Conservation (phyloP, 2,329 filamentous ascomycete genomes). For the Diaporthe citriasiana region DNA sequence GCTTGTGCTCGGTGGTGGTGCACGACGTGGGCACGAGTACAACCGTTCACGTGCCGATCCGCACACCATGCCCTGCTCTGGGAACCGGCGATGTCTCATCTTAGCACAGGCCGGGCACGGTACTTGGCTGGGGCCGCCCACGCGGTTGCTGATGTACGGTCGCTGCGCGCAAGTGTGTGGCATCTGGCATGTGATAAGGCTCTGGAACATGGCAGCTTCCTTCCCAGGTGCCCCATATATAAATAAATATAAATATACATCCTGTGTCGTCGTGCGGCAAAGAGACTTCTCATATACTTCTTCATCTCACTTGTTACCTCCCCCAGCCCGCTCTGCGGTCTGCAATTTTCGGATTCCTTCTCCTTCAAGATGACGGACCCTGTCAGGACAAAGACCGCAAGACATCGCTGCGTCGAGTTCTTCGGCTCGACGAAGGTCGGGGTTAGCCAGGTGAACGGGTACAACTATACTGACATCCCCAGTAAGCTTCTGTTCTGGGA, state of each 20-base stretch:
- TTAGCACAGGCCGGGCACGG: background rate
- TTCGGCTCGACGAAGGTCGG: slow-evolving; percentile 72
- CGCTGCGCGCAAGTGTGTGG: background rate
- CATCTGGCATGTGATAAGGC: slow-evolving; percentile 21
- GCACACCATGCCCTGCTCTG: no score
- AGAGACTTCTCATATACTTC: background rate
- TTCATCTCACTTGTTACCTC: background rate
- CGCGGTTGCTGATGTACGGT: background rate
- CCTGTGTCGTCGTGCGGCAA: background rate
- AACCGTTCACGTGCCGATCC: slow-evolving; percentile 24
- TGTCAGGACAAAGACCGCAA: background rate
- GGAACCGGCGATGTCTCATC: slow-evolving; percentile 9
- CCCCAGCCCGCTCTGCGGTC: no score
- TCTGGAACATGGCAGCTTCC: background rate
- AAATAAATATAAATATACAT: background rate
- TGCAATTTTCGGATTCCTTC: background rate
- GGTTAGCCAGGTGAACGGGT: slow-evolving; percentile 68
- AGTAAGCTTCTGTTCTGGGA: slow-evolving; percentile 66
- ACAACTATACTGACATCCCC: slow-evolving; percentile 71
- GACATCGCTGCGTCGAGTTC: slow-evolving; percentile 54
- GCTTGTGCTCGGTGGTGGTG: background rate
- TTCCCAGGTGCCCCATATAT: no score
- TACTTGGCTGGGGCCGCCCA: background rate
- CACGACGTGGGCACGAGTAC: slow-evolving; percentile 1
- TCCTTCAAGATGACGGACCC: background rate